phyloP scores from a whole-genome alignment of 768 basidiomycete genomes.

The Pisolithus sp. region DNA sequence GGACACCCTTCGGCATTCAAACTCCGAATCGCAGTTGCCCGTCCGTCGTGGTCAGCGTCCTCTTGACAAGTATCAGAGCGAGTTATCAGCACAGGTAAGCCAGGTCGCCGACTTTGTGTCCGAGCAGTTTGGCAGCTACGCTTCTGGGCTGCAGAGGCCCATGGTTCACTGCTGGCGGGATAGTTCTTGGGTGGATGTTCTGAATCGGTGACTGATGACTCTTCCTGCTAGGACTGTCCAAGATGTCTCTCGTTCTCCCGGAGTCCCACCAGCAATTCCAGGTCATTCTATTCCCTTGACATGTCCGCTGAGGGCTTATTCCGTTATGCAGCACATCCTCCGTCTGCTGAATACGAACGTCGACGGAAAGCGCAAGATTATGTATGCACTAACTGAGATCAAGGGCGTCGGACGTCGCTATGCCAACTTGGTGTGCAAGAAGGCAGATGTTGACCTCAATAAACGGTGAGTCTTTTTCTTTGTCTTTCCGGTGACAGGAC shows the following conservation, averaged over 20 bases:
- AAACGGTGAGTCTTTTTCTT: conserved; percentile 71
- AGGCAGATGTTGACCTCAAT: conserved; percentile 97
- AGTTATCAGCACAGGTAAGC: background rate
- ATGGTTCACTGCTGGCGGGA: background rate
- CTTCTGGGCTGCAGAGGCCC: background rate
- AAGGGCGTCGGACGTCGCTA: conserved; percentile 99
- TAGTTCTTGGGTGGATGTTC: conserved; percentile 14
- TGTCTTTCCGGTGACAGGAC: background rate
- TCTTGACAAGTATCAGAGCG: background rate
- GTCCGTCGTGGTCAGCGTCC: too few species aligned
- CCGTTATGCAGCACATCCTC: conserved; percentile 76
- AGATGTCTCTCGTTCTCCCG: conserved; percentile 96
- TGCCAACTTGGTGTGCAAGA: conserved; percentile 99
- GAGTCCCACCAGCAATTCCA: conserved; percentile 95
- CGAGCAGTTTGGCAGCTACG: background rate
- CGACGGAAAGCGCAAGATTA: conserved; percentile 98
- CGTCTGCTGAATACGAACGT: conserved; percentile 99
- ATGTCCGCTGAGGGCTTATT: conserved; percentile 2
- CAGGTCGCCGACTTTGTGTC: background rate
- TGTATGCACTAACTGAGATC: conserved; percentile 99
- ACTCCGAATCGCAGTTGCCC: background rate
- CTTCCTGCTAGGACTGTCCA: conserved; percentile 11
- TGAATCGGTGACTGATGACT: conserved; percentile 10
- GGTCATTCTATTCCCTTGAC: conserved; percentile 35
- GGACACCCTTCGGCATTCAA: background rate